Evolutionary conservation across 78 protist species (phyloP).

Genomic region (Dictyostelium brefeldianum): DNA sequence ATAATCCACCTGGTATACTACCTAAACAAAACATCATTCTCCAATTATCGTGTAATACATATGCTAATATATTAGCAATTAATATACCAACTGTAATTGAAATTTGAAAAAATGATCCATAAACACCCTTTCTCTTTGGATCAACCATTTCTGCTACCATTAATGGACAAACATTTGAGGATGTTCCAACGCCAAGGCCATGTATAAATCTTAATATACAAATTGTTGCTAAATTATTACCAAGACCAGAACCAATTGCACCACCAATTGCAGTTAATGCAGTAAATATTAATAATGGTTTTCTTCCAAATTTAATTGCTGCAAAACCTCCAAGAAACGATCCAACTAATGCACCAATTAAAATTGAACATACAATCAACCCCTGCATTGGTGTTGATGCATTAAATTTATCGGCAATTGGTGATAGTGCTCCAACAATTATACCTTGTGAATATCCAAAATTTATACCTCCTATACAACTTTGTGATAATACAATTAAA

Average conservation of each 20-base stretch:
- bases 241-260: conserved; percentile 43
- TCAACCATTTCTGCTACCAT: conserved; percentile 64
- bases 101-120: conserved; percentile 58
- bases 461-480: conserved; percentile 36
- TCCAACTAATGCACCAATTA: conserved; percentile 57
- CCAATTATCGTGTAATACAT: conserved; percentile 44
- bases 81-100: conserved; percentile 72
- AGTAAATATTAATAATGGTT: conserved; percentile 38
- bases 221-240: not conserved
- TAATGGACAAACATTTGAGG: conserved; percentile 37
- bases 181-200: conserved; percentile 48
- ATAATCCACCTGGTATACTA: conserved; percentile 33
- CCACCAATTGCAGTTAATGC: conserved; percentile 38
- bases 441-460: conserved; percentile 67
- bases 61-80: conserved; percentile 55
- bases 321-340: conserved; percentile 40
- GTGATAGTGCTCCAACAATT: conserved; percentile 4
- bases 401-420: not conserved
- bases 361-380: conserved; percentile 28
- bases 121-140: conserved; percentile 17
- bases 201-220: conserved; percentile 41
- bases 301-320: conserved; percentile 47
- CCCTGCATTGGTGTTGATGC: conserved; percentile 32
- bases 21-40: conserved; percentile 75
- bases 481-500: conserved; percentile 6